These are phyloP conservation scores for Diaporthe sp. DNA, from an alignment of 2,329 filamentous ascomycete genomes.

Conservation along the genomic window DNA sequence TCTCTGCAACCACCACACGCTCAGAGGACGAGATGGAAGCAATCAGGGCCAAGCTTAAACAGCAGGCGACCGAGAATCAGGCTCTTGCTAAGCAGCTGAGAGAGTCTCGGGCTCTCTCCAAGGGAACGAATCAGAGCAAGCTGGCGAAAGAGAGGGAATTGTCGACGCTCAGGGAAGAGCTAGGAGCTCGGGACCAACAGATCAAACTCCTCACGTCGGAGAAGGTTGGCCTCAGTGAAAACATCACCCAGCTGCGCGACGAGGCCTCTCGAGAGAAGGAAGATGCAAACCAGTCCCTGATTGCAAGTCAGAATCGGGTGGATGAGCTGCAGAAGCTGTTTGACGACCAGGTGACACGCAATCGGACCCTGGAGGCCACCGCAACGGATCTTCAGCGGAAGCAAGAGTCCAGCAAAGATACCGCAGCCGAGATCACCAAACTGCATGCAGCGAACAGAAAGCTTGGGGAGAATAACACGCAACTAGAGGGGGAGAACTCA, in stretches of 20 bases:
- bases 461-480: background rate
- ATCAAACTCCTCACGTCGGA: background rate
- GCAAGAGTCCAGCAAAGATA: background rate
- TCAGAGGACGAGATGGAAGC: background rate
- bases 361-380: background rate
- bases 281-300: background rate
- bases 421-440: background rate
- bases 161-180: background rate
- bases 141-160: background rate
- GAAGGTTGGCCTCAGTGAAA: background rate
- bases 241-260: background rate
- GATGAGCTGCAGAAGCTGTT: background rate
- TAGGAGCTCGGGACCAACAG: background rate
- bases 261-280: background rate
- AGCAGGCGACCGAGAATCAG: background rate
- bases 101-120: background rate
- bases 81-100: background rate
- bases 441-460: background rate
- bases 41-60: background rate
- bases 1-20: background rate
- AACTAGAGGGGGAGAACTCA: background rate
- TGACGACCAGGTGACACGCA: background rate
- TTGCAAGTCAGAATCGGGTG: background rate
- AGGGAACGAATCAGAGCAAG: too few species aligned
- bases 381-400: background rate